Evolutionary conservation across 2,329 filamentous ascomycete species (phyloP).

Genomic region (Phialophora expanda): DNA sequence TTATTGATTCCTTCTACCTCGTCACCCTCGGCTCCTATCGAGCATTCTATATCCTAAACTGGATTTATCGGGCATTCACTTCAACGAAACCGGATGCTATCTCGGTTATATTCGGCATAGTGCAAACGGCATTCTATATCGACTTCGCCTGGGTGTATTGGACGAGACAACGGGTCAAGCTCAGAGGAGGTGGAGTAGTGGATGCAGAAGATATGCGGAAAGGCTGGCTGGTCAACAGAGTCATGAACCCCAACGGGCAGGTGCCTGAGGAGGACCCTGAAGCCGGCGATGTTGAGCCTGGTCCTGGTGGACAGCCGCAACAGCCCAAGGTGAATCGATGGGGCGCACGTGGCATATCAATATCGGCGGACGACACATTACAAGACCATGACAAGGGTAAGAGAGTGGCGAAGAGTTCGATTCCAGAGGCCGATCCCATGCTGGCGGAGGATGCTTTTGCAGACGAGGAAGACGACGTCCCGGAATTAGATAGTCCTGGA

Average conservation of each 20-base stretch:
- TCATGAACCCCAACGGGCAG: constrained; percentile 57
- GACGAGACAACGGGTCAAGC: constrained; percentile 89
- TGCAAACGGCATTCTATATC: constrained; percentile 87
- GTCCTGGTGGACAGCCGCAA: constrained; percentile 25
- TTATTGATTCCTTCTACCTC: constrained; percentile 96
- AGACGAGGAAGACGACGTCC: constrained; percentile 37
- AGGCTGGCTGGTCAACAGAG: constrained; percentile 79
- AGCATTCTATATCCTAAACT: constrained; percentile 87
- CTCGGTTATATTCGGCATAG: constrained; percentile 80
- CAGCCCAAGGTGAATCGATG: constrained; percentile 52
- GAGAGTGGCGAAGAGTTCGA: constrained; percentile 6
- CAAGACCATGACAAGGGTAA: constrained; percentile 39
- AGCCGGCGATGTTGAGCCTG: constrained; percentile 33
- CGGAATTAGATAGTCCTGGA: constrained; percentile 29
- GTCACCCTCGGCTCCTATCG: constrained; percentile 86
- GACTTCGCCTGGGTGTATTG: constrained; percentile 99
- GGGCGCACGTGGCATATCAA: constrained; percentile 64
- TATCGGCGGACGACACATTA: constrained; percentile 62
- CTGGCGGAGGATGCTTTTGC: constrained; percentile 37
- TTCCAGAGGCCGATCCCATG: constrained; percentile 33
- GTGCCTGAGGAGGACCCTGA: constrained; percentile 39
- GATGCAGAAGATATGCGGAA: constrained; percentile 86
- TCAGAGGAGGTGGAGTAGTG: constrained; percentile 83
- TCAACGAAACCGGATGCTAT: constrained; percentile 61
- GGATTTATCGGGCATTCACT: constrained; percentile 72